Evolutionary conservation across 2,329 filamentous ascomycete genomes (phyloP), one percentile per base, ranked within the genome.

Genomic region (Thielaviopsis cerberus): DNA sequence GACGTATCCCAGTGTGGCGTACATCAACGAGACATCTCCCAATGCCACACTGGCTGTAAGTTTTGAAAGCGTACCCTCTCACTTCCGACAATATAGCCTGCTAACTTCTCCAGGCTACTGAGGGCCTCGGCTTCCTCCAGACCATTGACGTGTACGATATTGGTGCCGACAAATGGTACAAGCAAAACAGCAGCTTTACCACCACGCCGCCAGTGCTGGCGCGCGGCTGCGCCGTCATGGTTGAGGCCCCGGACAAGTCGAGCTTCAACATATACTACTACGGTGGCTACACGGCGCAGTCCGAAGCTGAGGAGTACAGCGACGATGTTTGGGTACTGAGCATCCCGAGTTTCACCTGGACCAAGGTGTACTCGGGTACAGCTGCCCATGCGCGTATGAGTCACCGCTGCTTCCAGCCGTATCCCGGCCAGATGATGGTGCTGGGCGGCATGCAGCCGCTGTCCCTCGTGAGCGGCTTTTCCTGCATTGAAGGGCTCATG

Each of bases 221-320:
- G 70, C 67, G 85, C 75, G 75, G 84, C 66, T 92, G 88, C 65
- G 83, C 86, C 3, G 83, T 88, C 0, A 80, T 88, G 1, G 85
- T 80, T n/a, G 74, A 80, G 0, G 82, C 86, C 15, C 74, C 80
- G 51, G 86, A 89, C 65, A 75, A 74, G 34, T 86, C 84, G 11
- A 88, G 83, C 60, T 86, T 84, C 69, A 89, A 90, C 66, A 82
- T 94, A 54, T 90, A 91, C 72, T 88, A 87, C 71, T 92, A 88
- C 64, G 88, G 86, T 17, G 88, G 88, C 0, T 90, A 85, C 65
- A 70, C 80, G 59, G 80, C 78, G 0, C 63, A 81, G 5, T 51
- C 41, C 4, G 25, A 24, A 4, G n/a, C 11, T 7, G 59, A 69
- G 0, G 61, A 67, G 17, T 78, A 74, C 62, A 74, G 68, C 57